Base-by-base conservation (phyloP, 2,329 filamentous ascomycete genomes). In the Calonectria fujianensis region DNA sequence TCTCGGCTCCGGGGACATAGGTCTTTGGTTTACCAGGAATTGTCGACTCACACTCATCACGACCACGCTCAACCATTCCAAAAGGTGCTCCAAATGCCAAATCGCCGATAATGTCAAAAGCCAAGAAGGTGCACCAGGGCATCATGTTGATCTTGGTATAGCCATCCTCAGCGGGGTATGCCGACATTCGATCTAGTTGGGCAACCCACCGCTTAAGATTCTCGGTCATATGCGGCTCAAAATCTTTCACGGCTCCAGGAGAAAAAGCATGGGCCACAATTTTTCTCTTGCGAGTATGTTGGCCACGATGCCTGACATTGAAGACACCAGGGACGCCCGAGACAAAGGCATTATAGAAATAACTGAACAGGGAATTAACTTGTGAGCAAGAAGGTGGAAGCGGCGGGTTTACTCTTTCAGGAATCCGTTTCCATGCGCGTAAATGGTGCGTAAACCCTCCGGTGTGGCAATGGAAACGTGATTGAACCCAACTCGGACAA, bases 91-190 rank as follows among this genome's bases (percentile, higher is more conserved):
- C 75, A 20, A 76, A 76, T 29, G 75, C 75, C 37, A 76, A 57
- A 39, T 76, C 73, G 8, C 72, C 75, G n/a, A 74, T 76, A 14
- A 74, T 76, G 35, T 76, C 75, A 18, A 76, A 76, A 10, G 75
- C 72, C 32, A 76, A 27, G 32, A 73, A 76, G 1, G 66, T 76
- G 41, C 72, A 76, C 75, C 75, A 76, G 3, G 75, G 73, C 66
- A 76, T 76, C 69, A 74, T 70, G 72, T 76, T 76, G 51, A 74
- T 39, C 16, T 18, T 50, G 4, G 57, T 45, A 39, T 27, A 74
- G 20, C 74, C 74, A 50, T 74, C 68, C 7, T 57, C 39, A 3
- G 41, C 50, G 1, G 71, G 64, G 16, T 41, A 51, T 1, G 35
- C 45, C 13, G 69, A 29, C 50, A 76, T 72, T 4, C 57, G 59